Conservation (phyloP, 495 filamentous ascomycete genomes). For the Elasticomyces elasticus region DNA sequence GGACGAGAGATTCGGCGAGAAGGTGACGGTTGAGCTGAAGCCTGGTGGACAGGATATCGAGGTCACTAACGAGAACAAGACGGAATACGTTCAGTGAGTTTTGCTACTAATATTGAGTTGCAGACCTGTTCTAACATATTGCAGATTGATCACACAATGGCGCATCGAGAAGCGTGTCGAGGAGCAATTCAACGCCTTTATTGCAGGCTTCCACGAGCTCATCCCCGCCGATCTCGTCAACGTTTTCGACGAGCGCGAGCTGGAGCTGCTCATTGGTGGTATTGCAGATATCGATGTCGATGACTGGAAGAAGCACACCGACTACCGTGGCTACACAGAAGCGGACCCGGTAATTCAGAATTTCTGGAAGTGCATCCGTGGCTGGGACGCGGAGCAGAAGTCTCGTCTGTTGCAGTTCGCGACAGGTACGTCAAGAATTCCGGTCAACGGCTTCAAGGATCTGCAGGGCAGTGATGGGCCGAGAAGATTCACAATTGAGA, state of each 20-base stretch:
- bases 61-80: conserved; percentile 95
- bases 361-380: conserved; percentile 94
- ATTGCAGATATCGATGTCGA: conserved; percentile 99
- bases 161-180: conserved; percentile 96
- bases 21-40: conserved; percentile 84
- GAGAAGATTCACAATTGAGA: conserved; percentile 93
- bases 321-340: conserved; percentile 99
- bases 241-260: conserved; percentile 95
- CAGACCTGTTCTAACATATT: background rate
- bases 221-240: conserved; percentile 95
- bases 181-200: conserved; percentile 96
- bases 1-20: conserved; percentile 94
- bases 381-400: conserved; percentile 98
- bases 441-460: conserved; percentile 99
- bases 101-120: background rate
- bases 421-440: conserved; percentile 93
- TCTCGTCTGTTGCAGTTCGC: conserved; percentile 92
- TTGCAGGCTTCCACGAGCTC: conserved; percentile 92
- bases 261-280: conserved; percentile 93
- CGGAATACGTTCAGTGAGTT: conserved; percentile 56
- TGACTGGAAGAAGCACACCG: conserved; percentile 99
- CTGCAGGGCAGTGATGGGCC: conserved; percentile 95
- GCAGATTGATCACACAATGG: conserved; percentile 87
- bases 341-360: conserved; percentile 91
- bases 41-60: conserved; percentile 82